Evolutionary conservation across 208 protist genomes (phyloP).

Genomic region (Leishmania major): DNA sequence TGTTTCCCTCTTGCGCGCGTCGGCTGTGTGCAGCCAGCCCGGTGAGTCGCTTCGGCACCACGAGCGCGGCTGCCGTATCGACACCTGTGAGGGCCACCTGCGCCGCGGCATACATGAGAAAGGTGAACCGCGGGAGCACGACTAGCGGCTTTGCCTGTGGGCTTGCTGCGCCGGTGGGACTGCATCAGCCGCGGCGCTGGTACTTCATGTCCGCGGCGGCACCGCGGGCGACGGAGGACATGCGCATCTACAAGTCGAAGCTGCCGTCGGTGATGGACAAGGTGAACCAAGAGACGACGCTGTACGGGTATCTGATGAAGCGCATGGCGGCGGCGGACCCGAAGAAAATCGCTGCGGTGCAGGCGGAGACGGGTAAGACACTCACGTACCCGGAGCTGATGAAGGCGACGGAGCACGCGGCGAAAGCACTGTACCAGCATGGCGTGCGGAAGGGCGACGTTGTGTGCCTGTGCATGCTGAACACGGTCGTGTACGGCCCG

Average conservation of each 20-base stretch:
- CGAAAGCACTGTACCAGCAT: constrained; percentile 41
- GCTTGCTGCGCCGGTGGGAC: not conserved
- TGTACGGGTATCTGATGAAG: constrained; percentile 41
- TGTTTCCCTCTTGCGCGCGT: not conserved
- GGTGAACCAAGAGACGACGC: constrained; percentile 22
- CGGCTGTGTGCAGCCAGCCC: not conserved
- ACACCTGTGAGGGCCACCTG: too few relatives aligned
- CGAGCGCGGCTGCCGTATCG: too few relatives aligned
- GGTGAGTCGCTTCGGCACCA: not conserved
- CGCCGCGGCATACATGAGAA: not conserved
- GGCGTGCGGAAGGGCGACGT: constrained; percentile 47
- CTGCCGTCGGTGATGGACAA: constrained; percentile 26
- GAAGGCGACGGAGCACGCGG: constrained; percentile 27
- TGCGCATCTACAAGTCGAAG: constrained; percentile 41
- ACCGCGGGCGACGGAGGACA: not conserved
- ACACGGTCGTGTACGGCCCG: constrained; percentile 37
- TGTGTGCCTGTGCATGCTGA: constrained; percentile 37
- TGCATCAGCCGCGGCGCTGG: constrained; percentile 5
- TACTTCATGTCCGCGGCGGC: not conserved
- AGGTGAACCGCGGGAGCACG: not conserved
- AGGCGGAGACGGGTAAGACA: constrained; percentile 36
- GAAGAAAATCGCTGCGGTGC: constrained; percentile 28
- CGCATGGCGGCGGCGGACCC: constrained; percentile 25
- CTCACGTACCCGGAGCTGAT: constrained; percentile 36
- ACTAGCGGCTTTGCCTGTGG: not conserved